A percentile compares a stretch with the other conserved stretches of the same genome.
Conservation (phyloP, 2,329 filamentous ascomycete genomes). For the Tolypocladium tropicale region DNA sequence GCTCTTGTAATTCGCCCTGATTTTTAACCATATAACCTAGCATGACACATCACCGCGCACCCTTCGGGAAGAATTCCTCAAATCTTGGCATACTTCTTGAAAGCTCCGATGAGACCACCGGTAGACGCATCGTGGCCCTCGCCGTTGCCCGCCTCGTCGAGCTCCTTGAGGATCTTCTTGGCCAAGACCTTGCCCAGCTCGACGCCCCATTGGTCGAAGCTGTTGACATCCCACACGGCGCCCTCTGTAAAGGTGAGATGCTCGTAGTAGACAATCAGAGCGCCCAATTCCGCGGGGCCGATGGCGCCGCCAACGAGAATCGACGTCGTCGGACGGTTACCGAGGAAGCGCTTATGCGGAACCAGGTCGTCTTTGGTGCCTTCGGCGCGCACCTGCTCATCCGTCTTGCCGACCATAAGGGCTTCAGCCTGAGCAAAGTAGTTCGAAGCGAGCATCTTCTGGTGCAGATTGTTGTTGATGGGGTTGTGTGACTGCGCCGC, state of each 20-base stretch:
- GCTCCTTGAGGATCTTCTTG: slow-evolving; percentile 80
- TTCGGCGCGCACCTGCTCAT: slow-evolving; percentile 69
- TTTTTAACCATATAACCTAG: not conserved
- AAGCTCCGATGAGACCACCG: slow-evolving; percentile 78
- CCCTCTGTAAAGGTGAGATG: slow-evolving; percentile 97
- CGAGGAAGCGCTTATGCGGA: slow-evolving; percentile 98
- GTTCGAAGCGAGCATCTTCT: slow-evolving; percentile 91
- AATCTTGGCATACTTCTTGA: slow-evolving; percentile 62
- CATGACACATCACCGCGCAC: not conserved
- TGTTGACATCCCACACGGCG: slow-evolving; percentile 98
- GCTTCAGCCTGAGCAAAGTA: slow-evolving; percentile 85
- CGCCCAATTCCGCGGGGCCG: slow-evolving; percentile 85
- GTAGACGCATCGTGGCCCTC: slow-evolving; percentile 78
- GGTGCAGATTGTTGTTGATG: slow-evolving; percentile 82
- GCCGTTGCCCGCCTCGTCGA: slow-evolving; percentile 66
- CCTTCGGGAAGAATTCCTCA: slow-evolving; percentile 19
- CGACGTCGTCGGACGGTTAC: slow-evolving; percentile 92
- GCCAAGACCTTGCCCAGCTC: slow-evolving; percentile 94
- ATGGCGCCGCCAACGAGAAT: slow-evolving; percentile 87
- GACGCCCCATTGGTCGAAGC: slow-evolving; percentile 98
- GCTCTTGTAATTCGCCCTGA: not conserved
- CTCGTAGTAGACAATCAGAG: slow-evolving; percentile 97
- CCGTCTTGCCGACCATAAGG: slow-evolving; percentile 82
- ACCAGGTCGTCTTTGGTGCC: slow-evolving; percentile 65
- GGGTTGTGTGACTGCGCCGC: slow-evolving; percentile 97